Evolutionary conservation across 148 eudicot species (phyloP), one percentile per base, ranked within the genome.

Genomic region (Camellia japonica): DNA sequence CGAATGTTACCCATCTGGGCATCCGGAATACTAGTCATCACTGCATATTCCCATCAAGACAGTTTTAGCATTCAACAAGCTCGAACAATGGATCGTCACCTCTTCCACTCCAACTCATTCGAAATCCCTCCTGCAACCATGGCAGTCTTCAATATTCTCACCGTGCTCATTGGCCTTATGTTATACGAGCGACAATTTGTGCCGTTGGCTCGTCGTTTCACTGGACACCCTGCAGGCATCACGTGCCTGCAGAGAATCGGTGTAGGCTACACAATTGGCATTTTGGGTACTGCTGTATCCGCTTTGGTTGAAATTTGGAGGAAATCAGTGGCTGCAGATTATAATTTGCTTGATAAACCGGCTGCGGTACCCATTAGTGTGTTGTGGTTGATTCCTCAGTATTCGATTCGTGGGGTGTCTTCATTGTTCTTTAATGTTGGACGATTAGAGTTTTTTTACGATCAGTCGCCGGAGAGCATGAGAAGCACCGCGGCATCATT

Each of bases 351-450:
- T 16, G 90, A 87, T 47, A 85, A 80, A 14, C 87, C 91, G 0
- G 76, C 78, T 62, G 87, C 82, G 0, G 61, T 90, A 6, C 93
- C 93, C 42, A 85, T 90, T 7, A 88, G 88, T 67, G 90, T 82
- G 43, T 90, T 88, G 61, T 90, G 93, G 93, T 54, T 88, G 49
- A 80, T 87, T 20, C 91, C 93, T 11, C 89, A 86, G 77, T 90
- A 79, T 54, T 47, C 58, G 20, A 63, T 90, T 61, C 91, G 85
- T 61, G 93, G 93, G 41, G 9, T 87, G 3, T 86, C 89, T 18
- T 87, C 83, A 54, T 88, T 86, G 16, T 88, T 90, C 66, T 80
- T 80, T 83, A 58, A 76, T 3, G 87, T 88, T 2, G 91, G 91
- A 6, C 87, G 80, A 44, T 16, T 88, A 84, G 91, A 90, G 83